These are phyloP conservation scores for Psilocybe azurescens DNA, from an alignment of 768 basidiomycete genomes.

Conservation along the genomic window DNA sequence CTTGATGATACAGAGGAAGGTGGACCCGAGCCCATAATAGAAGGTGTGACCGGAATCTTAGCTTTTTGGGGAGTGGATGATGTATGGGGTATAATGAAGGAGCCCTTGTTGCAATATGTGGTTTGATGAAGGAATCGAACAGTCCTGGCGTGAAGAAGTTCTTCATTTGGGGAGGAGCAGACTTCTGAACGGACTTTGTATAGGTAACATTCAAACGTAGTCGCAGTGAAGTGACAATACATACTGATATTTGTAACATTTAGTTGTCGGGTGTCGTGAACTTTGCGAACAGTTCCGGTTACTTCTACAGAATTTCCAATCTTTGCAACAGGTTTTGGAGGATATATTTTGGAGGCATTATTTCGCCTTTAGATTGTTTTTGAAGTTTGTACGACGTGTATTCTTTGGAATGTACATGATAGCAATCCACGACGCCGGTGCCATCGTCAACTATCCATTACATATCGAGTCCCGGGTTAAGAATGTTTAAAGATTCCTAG, in stretches of 20 bases:
- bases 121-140: slow-evolving; percentile 59
- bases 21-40: slow-evolving; percentile 16
- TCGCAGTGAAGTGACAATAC: slow-evolving; percentile 19
- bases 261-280: slow-evolving; percentile 50
- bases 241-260: slow-evolving; percentile 56
- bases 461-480: neutral
- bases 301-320: slow-evolving; percentile 54
- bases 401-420: slow-evolving; percentile 40
- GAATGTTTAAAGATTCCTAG: neutral
- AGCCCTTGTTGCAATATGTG: slow-evolving; percentile 51
- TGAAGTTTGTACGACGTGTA: slow-evolving; percentile 18
- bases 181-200: slow-evolving; percentile 34
- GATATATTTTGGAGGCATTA: slow-evolving; percentile 21
- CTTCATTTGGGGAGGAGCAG: slow-evolving; percentile 60
- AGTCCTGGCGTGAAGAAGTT: slow-evolving; percentile 58
- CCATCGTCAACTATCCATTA: slow-evolving; percentile 72
- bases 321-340: slow-evolving; percentile 43
- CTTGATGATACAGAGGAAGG: slow-evolving; percentile 28
- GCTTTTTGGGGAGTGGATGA: slow-evolving; percentile 22
- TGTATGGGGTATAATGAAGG: slow-evolving; percentile 52
- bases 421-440: slow-evolving; percentile 74
- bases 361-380: neutral
- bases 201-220: neutral
- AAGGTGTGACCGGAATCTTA: slow-evolving; percentile 9
- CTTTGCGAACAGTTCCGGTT: slow-evolving; percentile 47